Conservation (phyloP, 371 early-diverging fungal genomes). For the Phascolomyces articulosus region DNA sequence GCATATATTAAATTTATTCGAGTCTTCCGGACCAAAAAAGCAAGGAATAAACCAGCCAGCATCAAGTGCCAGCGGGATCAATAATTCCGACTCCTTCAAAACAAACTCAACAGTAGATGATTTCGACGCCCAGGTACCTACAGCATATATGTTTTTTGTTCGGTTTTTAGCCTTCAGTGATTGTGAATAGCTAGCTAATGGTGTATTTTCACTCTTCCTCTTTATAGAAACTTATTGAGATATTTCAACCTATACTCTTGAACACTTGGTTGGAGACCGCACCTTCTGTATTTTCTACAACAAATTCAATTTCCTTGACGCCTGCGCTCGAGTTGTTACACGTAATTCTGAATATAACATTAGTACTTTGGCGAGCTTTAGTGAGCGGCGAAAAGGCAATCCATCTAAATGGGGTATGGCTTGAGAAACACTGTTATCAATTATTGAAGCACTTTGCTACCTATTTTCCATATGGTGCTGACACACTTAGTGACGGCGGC, state of each 20-base stretch:
- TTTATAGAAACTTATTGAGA: conserved; percentile 46
- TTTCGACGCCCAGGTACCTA: neutral
- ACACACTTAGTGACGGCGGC: conserved; percentile 48
- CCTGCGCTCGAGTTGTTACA: conserved; percentile 54
- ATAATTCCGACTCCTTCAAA: too few species aligned
- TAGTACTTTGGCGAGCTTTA: conserved; percentile 69
- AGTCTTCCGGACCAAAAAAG: conserved; percentile 24
- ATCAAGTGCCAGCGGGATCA: conserved; percentile 11
- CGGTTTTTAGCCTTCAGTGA: too few species aligned
- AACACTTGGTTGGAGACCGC: conserved; percentile 78
- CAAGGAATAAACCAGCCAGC: neutral
- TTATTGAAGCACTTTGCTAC: conserved; percentile 67
- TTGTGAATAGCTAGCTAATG: too few species aligned
- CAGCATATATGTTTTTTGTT: neutral
- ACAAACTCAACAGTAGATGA: neutral
- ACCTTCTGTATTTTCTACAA: conserved; percentile 61
- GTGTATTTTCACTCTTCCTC: too few species aligned
- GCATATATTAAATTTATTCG: conserved; percentile 35
- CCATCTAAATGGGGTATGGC: conserved; percentile 31
- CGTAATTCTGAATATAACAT: conserved; percentile 58
- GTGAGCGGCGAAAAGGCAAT: conserved; percentile 34
- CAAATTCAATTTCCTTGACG: conserved; percentile 34
- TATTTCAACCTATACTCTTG: conserved; percentile 66
- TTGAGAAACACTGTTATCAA: conserved; percentile 51
- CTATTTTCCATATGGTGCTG: conserved; percentile 77